phyloP scores from a whole-genome alignment of 192 early-diverging fungal species.

The Mortierella claussenii region DNA sequence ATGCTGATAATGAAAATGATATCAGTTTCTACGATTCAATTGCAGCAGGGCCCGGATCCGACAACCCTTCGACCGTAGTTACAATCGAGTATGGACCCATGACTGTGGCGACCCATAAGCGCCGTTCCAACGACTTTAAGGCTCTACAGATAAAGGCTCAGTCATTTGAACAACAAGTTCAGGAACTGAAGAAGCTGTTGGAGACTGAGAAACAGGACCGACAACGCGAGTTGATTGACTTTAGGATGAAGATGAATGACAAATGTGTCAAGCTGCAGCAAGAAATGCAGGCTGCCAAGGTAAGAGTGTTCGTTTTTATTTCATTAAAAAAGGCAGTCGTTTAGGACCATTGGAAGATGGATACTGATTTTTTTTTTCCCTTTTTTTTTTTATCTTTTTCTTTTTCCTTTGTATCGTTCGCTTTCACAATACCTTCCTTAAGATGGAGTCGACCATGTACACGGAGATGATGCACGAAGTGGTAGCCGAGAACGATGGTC shows the following conservation, averaged over 20 bases:
- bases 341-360: too few species aligned
- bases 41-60: too few species aligned
- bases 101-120: conserved; percentile 34
- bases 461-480: conserved; percentile 51
- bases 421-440: too few species aligned
- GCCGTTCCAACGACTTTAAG: conserved; percentile 29
- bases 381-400: not conserved
- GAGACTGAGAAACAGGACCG: conserved; percentile 15
- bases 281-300: conserved; percentile 48
- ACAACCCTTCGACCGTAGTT: not conserved
- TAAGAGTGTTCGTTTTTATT: conserved; percentile 1
- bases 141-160: conserved; percentile 16
- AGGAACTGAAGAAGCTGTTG: conserved; percentile 13
- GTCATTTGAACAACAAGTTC: conserved; percentile 21
- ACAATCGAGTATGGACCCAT: conserved; percentile 29
- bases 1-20: not conserved
- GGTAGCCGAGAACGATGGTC: conserved; percentile 42
- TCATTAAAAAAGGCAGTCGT: too few species aligned
- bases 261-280: conserved; percentile 28
- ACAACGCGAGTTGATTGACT: conserved; percentile 10
- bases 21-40: too few species aligned
- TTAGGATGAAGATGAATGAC: conserved; percentile 10
- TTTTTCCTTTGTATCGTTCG: too few species aligned
- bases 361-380: not conserved
- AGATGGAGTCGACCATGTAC: conserved; percentile 48